These are phyloP conservation scores for Parsonsia alboflavescens DNA, from an alignment of 257 asterid genomes.

Conservation along the genomic window DNA sequence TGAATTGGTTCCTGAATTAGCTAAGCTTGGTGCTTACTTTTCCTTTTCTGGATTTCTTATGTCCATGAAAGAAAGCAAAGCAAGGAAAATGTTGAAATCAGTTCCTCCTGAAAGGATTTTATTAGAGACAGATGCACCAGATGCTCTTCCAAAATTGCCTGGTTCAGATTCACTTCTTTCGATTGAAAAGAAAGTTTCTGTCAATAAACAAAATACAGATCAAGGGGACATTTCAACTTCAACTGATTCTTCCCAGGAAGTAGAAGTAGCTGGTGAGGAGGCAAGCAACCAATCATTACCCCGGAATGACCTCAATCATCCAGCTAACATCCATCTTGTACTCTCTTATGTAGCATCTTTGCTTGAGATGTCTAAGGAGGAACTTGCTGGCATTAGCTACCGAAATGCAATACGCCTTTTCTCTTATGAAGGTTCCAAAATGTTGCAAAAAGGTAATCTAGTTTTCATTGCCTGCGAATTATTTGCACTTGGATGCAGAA, in stretches of 20 bases:
- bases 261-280: conserved; percentile 5
- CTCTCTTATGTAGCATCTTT: conserved; percentile 66
- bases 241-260: background rate
- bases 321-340: conserved; percentile 75
- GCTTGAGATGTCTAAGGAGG: conserved; percentile 52
- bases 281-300: conserved; percentile 13
- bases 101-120: conserved; percentile 77
- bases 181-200: conserved; percentile 25
- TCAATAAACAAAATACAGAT: conserved; percentile 15
- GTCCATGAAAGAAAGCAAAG: conserved; percentile 86
- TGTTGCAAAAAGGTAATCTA: conserved; percentile 23
- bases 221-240: conserved; percentile 18
- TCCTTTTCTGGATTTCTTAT: conserved; percentile 90
- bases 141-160: conserved; percentile 51
- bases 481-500: background rate
- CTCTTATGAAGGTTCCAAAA: conserved; percentile 76
- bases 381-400: conserved; percentile 67
- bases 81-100: conserved; percentile 71
- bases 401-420: conserved; percentile 61
- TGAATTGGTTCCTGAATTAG: conserved; percentile 84
- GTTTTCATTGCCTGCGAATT: background rate
- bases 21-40: conserved; percentile 81
- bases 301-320: conserved; percentile 56
- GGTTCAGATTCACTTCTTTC: conserved; percentile 31
- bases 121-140: conserved; percentile 97